Base-by-base conservation (phyloP, 768 basidiomycete species). In the Nidularia pulvinata region DNA sequence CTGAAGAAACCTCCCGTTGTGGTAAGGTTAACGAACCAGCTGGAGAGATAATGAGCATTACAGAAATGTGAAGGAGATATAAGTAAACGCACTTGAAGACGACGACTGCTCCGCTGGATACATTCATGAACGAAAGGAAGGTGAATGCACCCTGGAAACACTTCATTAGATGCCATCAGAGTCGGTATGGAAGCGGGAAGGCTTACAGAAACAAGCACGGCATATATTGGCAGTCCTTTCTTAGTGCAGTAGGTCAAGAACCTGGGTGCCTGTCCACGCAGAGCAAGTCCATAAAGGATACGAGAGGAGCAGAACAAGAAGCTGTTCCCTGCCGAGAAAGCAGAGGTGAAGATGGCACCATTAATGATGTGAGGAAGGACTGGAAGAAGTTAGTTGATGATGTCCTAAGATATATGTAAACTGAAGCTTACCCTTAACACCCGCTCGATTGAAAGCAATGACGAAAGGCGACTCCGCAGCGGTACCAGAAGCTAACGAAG, bases 381-480 rank as follows among this genome's bases (percentile, higher is more conserved):
- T 78, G 22, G 25, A 64, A 5, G 52, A 32, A n/a, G 52, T 48
- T 5, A 11, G 22, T 9, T 49, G 14, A 49, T 7, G 7, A 49
- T 9, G 33, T 11, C 14, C 22, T 49, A 49, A 25, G 7, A 34
- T 25, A 34, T 39, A 25, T 36, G 6, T 25, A 37, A 46, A 33
- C 19, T 6, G 35, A 34, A 46, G 36, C 59, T 5, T 42, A 80
- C 80, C 83, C 72, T 81, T 84, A 64, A 92, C 81, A 9, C 91
- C 88, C 0, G 89, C 86, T 39, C 80, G 77, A 45, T 71, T 78
- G 58, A 94, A 85, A 16, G 91, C 92, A 57, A 94, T 87, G 51
- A 94, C 92, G 69, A 91, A 95, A 2, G 93, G 93, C 3, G 90
- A 92, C 50, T 85, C 66, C 0, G 86, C 83, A n/a, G 91, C 91